A percentile compares a stretch with the other conserved stretches of the same genome.
phyloP scores from a whole-genome alignment of 805 yeast genomes.

The Candida lessepsii region DNA sequence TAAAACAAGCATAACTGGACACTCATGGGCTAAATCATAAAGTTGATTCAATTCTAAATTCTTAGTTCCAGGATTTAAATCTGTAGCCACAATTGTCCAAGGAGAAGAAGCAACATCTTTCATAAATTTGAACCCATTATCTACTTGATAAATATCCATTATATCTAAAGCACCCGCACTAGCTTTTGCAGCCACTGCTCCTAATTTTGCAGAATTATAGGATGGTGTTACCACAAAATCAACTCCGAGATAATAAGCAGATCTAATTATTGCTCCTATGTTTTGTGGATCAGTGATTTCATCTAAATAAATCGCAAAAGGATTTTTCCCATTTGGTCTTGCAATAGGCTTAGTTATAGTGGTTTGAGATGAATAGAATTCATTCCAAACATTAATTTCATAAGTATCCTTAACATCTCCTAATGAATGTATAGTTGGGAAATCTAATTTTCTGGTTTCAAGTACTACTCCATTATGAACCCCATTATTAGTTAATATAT shows the following conservation, averaged over 20 bases:
- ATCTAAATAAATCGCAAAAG: constrained; percentile 75
- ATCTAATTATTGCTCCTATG: constrained; percentile 77
- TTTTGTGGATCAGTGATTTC: constrained; percentile 86
- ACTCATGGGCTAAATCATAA: constrained; percentile 36
- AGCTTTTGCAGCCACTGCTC: constrained; percentile 77
- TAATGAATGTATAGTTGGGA: constrained; percentile 21
- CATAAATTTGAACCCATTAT: constrained; percentile 63
- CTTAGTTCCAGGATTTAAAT: constrained; percentile 36
- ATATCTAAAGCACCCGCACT: constrained; percentile 84
- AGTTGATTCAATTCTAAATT: constrained; percentile 44
- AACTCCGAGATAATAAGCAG: constrained; percentile 79
- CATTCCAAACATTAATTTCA: constrained; percentile 9
- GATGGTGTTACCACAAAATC: constrained; percentile 74
- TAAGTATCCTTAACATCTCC: constrained; percentile 21
- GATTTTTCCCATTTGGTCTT: constrained; percentile 30
- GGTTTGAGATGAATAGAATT: constrained; percentile 9
- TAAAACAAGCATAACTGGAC: constrained; percentile 69
- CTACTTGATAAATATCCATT: constrained; percentile 56
- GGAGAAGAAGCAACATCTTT: constrained; percentile 53
- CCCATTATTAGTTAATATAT: constrained; percentile 59
- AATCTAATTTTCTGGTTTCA: constrained; percentile 57
- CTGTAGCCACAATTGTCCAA: constrained; percentile 73
- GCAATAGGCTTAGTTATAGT: constrained; percentile 17
- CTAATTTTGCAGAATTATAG: constrained; percentile 67
- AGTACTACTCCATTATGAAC: constrained; percentile 81